Evolutionary conservation across 176 grass and related monocot species (phyloP), one percentile per base, ranked within the genome.

Genomic region (Oryza punctata): DNA sequence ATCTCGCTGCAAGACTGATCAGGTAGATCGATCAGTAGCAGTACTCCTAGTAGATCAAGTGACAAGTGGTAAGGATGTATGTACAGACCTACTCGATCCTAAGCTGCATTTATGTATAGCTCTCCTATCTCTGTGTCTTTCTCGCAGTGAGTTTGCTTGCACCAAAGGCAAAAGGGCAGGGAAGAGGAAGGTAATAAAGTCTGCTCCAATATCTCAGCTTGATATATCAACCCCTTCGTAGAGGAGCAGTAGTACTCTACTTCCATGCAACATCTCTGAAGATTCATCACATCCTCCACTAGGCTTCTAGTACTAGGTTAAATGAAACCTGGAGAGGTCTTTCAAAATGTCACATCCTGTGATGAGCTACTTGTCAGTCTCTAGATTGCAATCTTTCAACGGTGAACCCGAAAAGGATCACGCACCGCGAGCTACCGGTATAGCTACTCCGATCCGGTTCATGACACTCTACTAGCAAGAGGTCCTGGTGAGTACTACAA

Each of bases 271-370:
- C 69, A 32, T 81, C 12, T 23, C 21, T 32, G 66, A 75, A 45
- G 25, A 32, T 43, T 32, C 41, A 47, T 7, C 41, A 41, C 59
- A 50, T 4, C 57, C 59, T 79, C 32, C 70, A 15, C 7, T 38
- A 10, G 45, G 65, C 28, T 16, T 30, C 65, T 24, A 3, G 49
- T 52, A 52, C 13, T 27, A 65, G 54, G 41, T 79, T 67, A 84
- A 77, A 81, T 85, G 78, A 18, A 72, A 81, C 78, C 83, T 82
- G 35, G 87, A 84, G 65, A 64, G 67, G 80, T 63, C 85, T 70
- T 61, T 81, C 32, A 75, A 75, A 44, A 76, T 75, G 84, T 86
- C 79, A 78, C 84, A 50, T 86, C 84, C 37, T 78, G 43, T 45
- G 73, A 82, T 33, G 83, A 65, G 33, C 54, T 65, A 73, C 78